phyloP scores from a whole-genome alignment of 768 basidiomycete genomes.

The Trametes coccinea region DNA sequence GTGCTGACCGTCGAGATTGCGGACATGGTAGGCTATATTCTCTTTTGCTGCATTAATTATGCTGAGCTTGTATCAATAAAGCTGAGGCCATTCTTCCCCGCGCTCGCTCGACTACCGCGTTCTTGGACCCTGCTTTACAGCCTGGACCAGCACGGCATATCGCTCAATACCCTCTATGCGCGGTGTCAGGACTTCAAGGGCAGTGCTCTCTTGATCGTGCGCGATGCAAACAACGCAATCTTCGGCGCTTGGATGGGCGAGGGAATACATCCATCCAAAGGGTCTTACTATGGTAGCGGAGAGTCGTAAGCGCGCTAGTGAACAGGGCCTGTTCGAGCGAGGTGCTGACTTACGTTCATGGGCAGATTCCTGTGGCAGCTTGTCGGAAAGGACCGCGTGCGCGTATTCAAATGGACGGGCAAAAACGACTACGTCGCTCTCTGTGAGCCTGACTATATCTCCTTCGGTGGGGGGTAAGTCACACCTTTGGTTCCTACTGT shows the following conservation, averaged over 20 bases:
- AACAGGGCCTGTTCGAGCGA: neutral
- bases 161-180: constrained; percentile 82
- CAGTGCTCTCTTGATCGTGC: constrained; percentile 62
- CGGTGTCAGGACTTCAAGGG: constrained; percentile 51
- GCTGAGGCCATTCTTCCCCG: constrained; percentile 73
- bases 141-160: constrained; percentile 93
- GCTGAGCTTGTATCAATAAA: constrained; percentile 29
- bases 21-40: constrained; percentile 49
- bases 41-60: neutral
- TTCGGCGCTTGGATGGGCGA: constrained; percentile 90
- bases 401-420: constrained; percentile 82
- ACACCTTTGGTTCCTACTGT: too few species aligned
- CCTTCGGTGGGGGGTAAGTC: constrained; percentile 86
- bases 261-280: constrained; percentile 57
- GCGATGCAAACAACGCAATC: constrained; percentile 58
- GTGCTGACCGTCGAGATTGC: constrained; percentile 59
- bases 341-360: neutral
- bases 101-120: constrained; percentile 67
- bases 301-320: constrained; percentile 59
- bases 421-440: constrained; percentile 88
- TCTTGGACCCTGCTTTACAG: constrained; percentile 85
- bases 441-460: constrained; percentile 77
- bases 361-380: constrained; percentile 78
- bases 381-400: constrained; percentile 42
- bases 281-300: constrained; percentile 84